A percentile compares a stretch with the other conserved stretches of the same genome.
phyloP scores from a whole-genome alignment of 192 early-diverging fungal species.

The Umbelopsis ramanniana region DNA sequence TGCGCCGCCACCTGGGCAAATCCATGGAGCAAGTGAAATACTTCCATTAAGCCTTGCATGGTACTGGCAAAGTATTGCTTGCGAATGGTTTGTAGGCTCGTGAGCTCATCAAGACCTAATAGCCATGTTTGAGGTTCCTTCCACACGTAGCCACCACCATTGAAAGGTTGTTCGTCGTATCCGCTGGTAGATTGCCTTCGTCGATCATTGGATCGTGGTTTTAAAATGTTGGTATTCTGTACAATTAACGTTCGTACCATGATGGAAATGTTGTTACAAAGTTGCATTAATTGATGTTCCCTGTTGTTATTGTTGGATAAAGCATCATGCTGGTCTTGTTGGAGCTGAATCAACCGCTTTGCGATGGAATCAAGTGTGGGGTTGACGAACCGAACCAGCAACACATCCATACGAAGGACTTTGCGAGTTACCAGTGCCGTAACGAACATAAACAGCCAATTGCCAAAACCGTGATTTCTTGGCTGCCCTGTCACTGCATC shows the following conservation, averaged over 20 bases:
- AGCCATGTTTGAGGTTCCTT: slow-evolving; percentile 24
- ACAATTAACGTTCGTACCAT: slow-evolving; percentile 45
- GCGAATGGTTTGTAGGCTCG: slow-evolving; percentile 23
- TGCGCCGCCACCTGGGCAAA: slow-evolving; percentile 30
- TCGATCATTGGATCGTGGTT: neutral
- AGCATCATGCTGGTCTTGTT: slow-evolving; percentile 16
- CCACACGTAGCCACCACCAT: neutral
- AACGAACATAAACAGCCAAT: slow-evolving; percentile 16
- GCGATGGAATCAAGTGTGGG: slow-evolving; percentile 14
- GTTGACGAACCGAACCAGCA: slow-evolving; percentile 15
- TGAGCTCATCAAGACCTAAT: slow-evolving; percentile 31
- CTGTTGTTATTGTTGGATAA: slow-evolving; percentile 5
- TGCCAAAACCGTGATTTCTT: slow-evolving; percentile 8
- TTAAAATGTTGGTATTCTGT: slow-evolving; percentile 28
- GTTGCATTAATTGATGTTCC: slow-evolving; percentile 19
- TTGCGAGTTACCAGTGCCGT: slow-evolving; percentile 2
- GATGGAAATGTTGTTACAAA: slow-evolving; percentile 40
- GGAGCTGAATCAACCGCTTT: slow-evolving; percentile 3
- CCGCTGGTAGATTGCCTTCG: slow-evolving; percentile 8
- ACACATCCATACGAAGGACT: neutral
- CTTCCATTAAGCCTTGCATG: slow-evolving; percentile 31
- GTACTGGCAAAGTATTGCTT: slow-evolving; percentile 30
- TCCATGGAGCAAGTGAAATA: slow-evolving; percentile 35
- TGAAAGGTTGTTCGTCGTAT: neutral
- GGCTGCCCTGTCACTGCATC: slow-evolving; percentile 11